These are phyloP conservation scores for Paramecium biaurelia DNA, from an alignment of 73 alveolate genomes.

Conservation along the genomic window DNA sequence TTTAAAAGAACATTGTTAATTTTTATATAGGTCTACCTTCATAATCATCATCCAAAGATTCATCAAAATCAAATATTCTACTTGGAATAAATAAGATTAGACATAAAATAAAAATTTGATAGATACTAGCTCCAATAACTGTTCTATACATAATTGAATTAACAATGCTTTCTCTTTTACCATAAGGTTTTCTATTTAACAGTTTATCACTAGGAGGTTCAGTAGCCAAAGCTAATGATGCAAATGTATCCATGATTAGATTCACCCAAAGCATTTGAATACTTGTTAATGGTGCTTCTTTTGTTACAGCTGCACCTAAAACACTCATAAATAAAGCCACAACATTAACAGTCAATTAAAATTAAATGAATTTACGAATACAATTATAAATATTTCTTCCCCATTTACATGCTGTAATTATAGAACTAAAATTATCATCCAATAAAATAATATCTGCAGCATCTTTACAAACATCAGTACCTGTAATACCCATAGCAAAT, in stretches of 20 bases:
- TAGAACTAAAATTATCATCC: conserved; percentile 94
- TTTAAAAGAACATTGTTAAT: conserved; percentile 84
- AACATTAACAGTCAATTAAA: conserved; percentile 89
- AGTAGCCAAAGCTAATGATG: conserved; percentile 95
- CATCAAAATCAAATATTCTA: neutral
- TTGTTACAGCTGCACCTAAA: conserved; percentile 82
- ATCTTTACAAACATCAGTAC: conserved; percentile 95
- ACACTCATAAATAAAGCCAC: conserved; percentile 84
- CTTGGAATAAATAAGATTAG: conserved; percentile 64
- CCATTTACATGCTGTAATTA: conserved; percentile 90
- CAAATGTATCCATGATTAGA: conserved; percentile 96
- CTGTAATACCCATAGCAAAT: conserved; percentile 91
- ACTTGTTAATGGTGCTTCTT: conserved; percentile 81
- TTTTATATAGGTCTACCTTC: neutral
- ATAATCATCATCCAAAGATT: neutral
- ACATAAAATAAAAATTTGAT: conserved; percentile 72
- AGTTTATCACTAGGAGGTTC: conserved; percentile 92
- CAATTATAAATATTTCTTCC: conserved; percentile 95
- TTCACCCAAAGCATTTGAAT: conserved; percentile 97
- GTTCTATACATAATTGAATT: conserved; percentile 90
- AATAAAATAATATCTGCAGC: conserved; percentile 91
- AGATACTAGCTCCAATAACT: conserved; percentile 78
- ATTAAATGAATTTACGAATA: conserved; percentile 91
- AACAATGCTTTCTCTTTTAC: conserved; percentile 84
- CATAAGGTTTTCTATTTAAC: conserved; percentile 86